Evolutionary conservation across 257 asterid species (phyloP).

Genomic region (Cordia subcordata): DNA sequence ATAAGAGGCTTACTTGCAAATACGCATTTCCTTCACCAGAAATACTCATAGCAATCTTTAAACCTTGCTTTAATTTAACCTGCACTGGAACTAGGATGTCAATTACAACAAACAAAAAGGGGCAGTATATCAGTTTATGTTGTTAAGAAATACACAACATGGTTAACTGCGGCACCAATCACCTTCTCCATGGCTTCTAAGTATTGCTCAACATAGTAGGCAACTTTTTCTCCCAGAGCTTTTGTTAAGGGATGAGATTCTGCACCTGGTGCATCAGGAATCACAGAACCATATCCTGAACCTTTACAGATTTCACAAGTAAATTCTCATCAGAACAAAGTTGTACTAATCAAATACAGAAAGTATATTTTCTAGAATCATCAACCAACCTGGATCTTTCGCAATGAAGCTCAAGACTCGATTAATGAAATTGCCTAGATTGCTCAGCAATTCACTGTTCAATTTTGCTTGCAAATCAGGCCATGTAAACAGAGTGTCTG

Average conservation of each 20-base stretch:
- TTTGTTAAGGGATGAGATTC: constrained; percentile 70
- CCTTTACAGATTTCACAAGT: constrained; percentile 30
- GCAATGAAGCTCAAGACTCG: constrained; percentile 93
- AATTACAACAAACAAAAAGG: neutral
- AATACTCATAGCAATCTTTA: constrained; percentile 84
- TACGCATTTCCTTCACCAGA: constrained; percentile 95
- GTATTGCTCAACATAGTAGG: constrained; percentile 57
- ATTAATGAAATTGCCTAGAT: constrained; percentile 88
- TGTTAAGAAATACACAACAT: constrained; percentile 7
- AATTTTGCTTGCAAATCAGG: constrained; percentile 85
- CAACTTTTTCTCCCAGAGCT: constrained; percentile 71
- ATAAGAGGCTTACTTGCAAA: constrained; percentile 58
- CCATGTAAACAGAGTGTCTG: constrained; percentile 98
- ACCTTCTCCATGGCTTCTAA: constrained; percentile 97
- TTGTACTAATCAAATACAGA: neutral
- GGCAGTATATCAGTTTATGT: neutral
- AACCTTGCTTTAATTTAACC: constrained; percentile 94
- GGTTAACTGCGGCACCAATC: constrained; percentile 12
- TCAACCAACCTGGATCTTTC: constrained; percentile 70
- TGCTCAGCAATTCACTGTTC: constrained; percentile 73
- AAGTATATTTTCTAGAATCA: neutral
- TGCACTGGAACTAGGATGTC: constrained; percentile 18
- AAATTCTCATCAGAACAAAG: neutral
- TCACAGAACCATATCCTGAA: constrained; percentile 83
- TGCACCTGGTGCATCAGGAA: constrained; percentile 72